Percentiles rank a stretch among this genome's conserved stretches.
phyloP scores from a whole-genome alignment of 1,284 basidiomycete species.

The Tremellales sp. region DNA sequence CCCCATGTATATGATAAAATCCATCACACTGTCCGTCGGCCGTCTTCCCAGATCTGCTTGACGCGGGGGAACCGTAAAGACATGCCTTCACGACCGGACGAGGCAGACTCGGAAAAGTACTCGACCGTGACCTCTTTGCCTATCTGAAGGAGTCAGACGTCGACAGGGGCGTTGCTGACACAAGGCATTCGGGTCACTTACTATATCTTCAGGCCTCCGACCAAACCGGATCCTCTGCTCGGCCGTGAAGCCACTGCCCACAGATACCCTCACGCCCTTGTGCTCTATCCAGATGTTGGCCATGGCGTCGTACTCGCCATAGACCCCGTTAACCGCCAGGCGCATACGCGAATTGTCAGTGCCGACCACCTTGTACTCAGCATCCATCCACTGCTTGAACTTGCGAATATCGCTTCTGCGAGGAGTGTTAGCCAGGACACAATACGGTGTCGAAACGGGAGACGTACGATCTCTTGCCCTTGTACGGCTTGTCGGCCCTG shows the following conservation, averaged over 20 bases:
- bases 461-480: slow-evolving; percentile 37
- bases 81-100: slow-evolving; percentile 15
- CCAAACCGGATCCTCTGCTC: slow-evolving; percentile 40
- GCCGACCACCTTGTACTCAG: slow-evolving; percentile 35
- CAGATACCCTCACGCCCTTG: slow-evolving; percentile 32
- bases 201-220: slow-evolving; percentile 30
- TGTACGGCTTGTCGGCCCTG: slow-evolving; percentile 38
- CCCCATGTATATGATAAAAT: too few species aligned
- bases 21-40: slow-evolving; percentile 18
- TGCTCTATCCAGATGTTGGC: slow-evolving; percentile 40
- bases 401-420: slow-evolving; percentile 38
- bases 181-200: slow-evolving; percentile 11
- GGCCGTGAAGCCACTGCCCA: slow-evolving; percentile 42
- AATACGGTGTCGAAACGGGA: background rate
- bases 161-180: background rate
- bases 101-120: slow-evolving; percentile 42
- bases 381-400: slow-evolving; percentile 46
- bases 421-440: background rate
- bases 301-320: slow-evolving; percentile 32
- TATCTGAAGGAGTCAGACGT: slow-evolving; percentile 24
- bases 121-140: slow-evolving; percentile 46
- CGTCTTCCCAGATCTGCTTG: slow-evolving; percentile 42
- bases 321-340: slow-evolving; percentile 33
- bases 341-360: slow-evolving; percentile 30
- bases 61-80: slow-evolving; percentile 44